Percentiles rank a stretch among this genome's conserved stretches.
Evolutionary conservation across 78 protist genomes (phyloP).

Genomic region (Dictyostelium brefeldianum): DNA sequence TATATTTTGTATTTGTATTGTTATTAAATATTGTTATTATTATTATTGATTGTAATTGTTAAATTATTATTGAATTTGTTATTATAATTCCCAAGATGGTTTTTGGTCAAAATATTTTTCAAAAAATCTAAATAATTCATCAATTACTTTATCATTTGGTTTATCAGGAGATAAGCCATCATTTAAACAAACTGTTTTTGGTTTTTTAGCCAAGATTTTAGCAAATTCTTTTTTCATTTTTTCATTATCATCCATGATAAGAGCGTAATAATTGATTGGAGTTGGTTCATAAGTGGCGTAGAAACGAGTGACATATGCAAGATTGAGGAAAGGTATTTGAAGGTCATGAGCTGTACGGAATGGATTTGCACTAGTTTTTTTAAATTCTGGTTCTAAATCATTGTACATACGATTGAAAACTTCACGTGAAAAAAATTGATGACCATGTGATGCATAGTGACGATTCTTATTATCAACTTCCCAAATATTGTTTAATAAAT

Average conservation of each 20-base stretch:
- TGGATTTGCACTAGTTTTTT: slow-evolving; percentile 31
- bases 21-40: too few relatives aligned
- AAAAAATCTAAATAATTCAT: slow-evolving; percentile 36
- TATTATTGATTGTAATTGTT: too few relatives aligned
- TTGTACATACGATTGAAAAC: slow-evolving; percentile 44
- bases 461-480: slow-evolving; percentile 53
- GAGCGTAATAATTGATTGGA: slow-evolving; percentile 65
- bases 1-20: too few relatives aligned
- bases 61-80: too few relatives aligned
- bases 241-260: slow-evolving; percentile 36
- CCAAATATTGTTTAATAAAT: slow-evolving; percentile 56
- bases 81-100: slow-evolving; percentile 29
- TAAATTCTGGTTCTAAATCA: slow-evolving; percentile 31
- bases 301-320: slow-evolving; percentile 23
- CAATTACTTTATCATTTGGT: slow-evolving; percentile 48
- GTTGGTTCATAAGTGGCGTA: slow-evolving; percentile 63
- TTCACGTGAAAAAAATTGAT: slow-evolving; percentile 26
- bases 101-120: slow-evolving; percentile 56
- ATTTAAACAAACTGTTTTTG: slow-evolving; percentile 75
- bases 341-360: slow-evolving; percentile 53
- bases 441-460: slow-evolving; percentile 77
- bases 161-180: slow-evolving; percentile 62
- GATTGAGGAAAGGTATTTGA: slow-evolving; percentile 75
- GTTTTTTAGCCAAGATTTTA: neutral
- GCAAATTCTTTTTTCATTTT: slow-evolving; percentile 50